Evolutionary conservation across 108 stramenopile species (phyloP).

Genomic region (Mayamaea pseudoterrestris): DNA sequence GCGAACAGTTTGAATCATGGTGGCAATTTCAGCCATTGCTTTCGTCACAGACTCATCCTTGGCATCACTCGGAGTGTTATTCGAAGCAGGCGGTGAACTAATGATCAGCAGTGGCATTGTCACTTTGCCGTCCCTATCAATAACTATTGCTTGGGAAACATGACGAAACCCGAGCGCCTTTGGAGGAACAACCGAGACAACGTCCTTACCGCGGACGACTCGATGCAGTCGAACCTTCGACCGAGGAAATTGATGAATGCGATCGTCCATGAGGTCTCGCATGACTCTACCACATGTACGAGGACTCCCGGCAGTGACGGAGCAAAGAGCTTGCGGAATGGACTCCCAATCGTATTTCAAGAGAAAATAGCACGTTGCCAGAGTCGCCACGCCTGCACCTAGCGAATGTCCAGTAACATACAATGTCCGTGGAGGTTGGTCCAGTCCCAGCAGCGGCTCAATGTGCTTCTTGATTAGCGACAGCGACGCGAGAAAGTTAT

Average conservation of each 20-base stretch:
- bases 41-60: too few species aligned
- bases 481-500: constrained; percentile 26
- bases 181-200: constrained; percentile 31
- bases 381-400: constrained; percentile 45
- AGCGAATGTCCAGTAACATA: constrained; percentile 44
- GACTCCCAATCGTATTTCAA: constrained; percentile 28
- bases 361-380: constrained; percentile 41
- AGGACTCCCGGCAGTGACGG: constrained; percentile 43
- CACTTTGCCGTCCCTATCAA: not conserved
- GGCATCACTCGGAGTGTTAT: too few species aligned
- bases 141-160: not conserved
- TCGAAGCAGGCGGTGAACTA: too few species aligned
- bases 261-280: constrained; percentile 20
- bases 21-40: too few species aligned
- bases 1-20: too few species aligned
- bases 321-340: constrained; percentile 27
- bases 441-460: constrained; percentile 18
- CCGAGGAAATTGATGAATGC: constrained; percentile 1
- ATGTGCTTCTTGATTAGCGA: constrained; percentile 29
- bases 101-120: too few species aligned
- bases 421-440: constrained; percentile 34
- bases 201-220: constrained; percentile 31
- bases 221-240: constrained; percentile 29
- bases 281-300: constrained; percentile 22
- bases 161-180: constrained; percentile 23